Evolutionary conservation across 768 basidiomycete genomes (phyloP).

Genomic region (Suillus clintonianus): DNA sequence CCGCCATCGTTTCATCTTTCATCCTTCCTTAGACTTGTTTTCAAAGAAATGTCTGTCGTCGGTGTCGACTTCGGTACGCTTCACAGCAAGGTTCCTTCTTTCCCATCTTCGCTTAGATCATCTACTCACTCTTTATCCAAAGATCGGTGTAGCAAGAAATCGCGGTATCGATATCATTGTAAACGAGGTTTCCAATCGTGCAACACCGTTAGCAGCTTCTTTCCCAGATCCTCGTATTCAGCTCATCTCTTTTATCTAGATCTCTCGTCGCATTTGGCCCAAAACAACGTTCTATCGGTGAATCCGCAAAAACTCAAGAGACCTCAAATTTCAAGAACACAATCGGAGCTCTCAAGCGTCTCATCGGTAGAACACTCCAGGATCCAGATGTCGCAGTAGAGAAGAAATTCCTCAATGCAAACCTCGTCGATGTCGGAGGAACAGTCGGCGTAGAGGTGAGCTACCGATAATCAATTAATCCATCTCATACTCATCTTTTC

Average conservation of each 20-base stretch:
- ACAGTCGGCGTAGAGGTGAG: slow-evolving; percentile 81
- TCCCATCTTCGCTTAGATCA: slow-evolving; percentile 4
- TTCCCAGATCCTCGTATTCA: background rate
- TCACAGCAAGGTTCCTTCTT: slow-evolving; percentile 73
- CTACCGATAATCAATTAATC: slow-evolving; percentile 8
- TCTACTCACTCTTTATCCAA: slow-evolving; percentile 8
- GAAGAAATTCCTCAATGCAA: slow-evolving; percentile 88
- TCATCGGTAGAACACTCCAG: slow-evolving; percentile 77
- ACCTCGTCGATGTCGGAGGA: slow-evolving; percentile 82
- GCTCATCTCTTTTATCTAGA: slow-evolving; percentile 40
- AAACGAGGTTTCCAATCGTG: slow-evolving; percentile 97
- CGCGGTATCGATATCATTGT: slow-evolving; percentile 98
- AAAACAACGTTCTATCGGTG: slow-evolving; percentile 89
- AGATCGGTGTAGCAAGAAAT: slow-evolving; percentile 96
- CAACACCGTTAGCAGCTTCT: slow-evolving; percentile 78
- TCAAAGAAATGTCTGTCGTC: slow-evolving; percentile 79
- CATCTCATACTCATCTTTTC: slow-evolving; percentile 11
- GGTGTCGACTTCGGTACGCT: slow-evolving; percentile 93
- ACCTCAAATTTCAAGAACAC: slow-evolving; percentile 99
- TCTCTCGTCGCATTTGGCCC: slow-evolving; percentile 94
- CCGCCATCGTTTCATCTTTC: background rate
- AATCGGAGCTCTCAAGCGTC: slow-evolving; percentile 87
- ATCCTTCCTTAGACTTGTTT: background rate
- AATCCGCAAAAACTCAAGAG: slow-evolving; percentile 95
- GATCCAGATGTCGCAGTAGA: slow-evolving; percentile 87